These are phyloP conservation scores for Rauvolfia tetraphylla DNA, from an alignment of 257 asterid species.

Conservation along the genomic window DNA sequence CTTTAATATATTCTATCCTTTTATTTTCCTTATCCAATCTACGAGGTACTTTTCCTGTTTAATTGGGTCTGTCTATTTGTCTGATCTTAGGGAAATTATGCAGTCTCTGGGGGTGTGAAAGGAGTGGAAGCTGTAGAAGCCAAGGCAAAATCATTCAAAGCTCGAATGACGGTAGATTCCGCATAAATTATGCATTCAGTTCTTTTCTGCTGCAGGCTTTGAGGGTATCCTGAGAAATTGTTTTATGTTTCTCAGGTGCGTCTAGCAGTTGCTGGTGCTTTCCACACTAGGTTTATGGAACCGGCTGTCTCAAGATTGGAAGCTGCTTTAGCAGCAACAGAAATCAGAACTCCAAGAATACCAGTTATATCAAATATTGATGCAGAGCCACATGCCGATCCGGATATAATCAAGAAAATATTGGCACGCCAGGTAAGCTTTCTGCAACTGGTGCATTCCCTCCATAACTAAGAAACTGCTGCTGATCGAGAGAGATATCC, in stretches of 20 bases:
- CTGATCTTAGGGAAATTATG: constrained; percentile 84
- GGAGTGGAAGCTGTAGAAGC: constrained; percentile 99
- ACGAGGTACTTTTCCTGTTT: not conserved
- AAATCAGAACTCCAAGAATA: constrained; percentile 66
- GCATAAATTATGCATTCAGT: not conserved
- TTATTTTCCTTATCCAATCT: too few relatives aligned
- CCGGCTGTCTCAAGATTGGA: constrained; percentile 92
- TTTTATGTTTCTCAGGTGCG: constrained; percentile 51
- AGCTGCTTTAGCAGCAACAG: constrained; percentile 79
- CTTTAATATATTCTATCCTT: not conserved
- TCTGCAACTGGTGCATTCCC: not conserved
- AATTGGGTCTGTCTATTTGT: constrained; percentile 7
- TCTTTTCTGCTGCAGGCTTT: not conserved
- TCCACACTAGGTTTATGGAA: constrained; percentile 90
- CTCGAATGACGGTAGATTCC: constrained; percentile 76
- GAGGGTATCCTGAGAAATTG: constrained; percentile 1
- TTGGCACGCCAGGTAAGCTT: constrained; percentile 75
- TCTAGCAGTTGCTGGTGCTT: constrained; percentile 96
- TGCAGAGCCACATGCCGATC: constrained; percentile 64
- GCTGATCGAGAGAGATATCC: constrained; percentile 42
- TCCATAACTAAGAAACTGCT: constrained; percentile 16
- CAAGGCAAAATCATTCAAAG: constrained; percentile 92
- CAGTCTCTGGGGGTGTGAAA: constrained; percentile 95
- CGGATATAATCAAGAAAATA: constrained; percentile 66
- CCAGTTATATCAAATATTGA: constrained; percentile 97